Percentiles rank a stretch among this genome's conserved stretches.
Conservation (phyloP, 306 rosid genomes). For the Castanea crenata region DNA sequence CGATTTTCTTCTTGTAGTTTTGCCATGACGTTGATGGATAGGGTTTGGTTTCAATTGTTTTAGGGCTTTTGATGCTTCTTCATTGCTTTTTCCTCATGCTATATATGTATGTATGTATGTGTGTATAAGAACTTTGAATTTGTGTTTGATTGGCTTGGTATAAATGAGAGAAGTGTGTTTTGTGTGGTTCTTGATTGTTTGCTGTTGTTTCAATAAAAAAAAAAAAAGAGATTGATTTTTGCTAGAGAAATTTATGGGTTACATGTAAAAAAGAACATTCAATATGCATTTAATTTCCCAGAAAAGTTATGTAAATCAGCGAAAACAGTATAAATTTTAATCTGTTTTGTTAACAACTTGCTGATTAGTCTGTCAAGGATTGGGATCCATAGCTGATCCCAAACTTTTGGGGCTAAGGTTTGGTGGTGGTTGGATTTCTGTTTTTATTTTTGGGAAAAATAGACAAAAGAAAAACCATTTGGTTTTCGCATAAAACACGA, state of each 20-base stretch:
- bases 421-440: too few relatives aligned
- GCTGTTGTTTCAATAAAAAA: neutral
- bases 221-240: neutral
- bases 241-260: too few relatives aligned
- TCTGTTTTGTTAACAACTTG: neutral
- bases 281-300: too few relatives aligned
- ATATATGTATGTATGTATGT: neutral
- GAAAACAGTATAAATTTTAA: neutral
- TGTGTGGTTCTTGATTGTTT: neutral
- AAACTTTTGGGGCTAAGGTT: too few relatives aligned
- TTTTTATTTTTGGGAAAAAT: too few relatives aligned
- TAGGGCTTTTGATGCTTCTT: neutral
- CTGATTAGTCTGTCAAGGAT: too few relatives aligned
- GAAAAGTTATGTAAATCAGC: neutral
- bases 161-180: neutral
- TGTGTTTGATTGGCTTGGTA: neutral
- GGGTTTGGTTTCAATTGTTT: neutral
- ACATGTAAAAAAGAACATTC: too few relatives aligned
- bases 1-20: neutral
- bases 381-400: too few relatives aligned
- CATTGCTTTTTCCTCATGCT: neutral
- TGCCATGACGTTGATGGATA: neutral
- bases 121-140: neutral
- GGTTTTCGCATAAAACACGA: too few relatives aligned
- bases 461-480: too few relatives aligned